Evolutionary conservation across 768 basidiomycete genomes (phyloP).

Genomic region (Lactarius pseudohatsudake): DNA sequence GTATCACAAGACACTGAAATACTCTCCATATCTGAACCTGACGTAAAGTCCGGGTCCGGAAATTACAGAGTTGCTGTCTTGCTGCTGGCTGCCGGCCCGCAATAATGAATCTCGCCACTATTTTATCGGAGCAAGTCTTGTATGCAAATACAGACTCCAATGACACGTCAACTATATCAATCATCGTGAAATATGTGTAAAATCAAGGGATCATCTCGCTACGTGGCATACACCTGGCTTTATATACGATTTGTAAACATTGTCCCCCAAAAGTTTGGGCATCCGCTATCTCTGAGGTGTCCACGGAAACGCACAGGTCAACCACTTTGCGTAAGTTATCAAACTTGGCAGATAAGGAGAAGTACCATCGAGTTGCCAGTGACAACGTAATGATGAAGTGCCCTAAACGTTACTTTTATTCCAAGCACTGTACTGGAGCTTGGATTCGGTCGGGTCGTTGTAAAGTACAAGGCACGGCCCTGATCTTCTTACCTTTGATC

Average conservation of each 20-base stretch:
- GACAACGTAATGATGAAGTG: neutral
- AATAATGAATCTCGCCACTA: neutral
- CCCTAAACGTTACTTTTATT: neutral
- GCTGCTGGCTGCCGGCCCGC: neutral
- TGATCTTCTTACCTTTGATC: neutral
- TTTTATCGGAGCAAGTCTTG: neutral
- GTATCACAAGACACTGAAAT: neutral
- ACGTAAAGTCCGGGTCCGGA: constrained; percentile 2
- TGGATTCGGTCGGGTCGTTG: neutral
- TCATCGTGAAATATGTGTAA: neutral
- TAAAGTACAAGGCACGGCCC: neutral
- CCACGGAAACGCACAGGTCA: neutral
- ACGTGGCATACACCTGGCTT: constrained; percentile 6
- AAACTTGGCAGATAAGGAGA: neutral
- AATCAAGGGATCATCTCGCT: neutral
- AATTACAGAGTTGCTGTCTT: neutral
- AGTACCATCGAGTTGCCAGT: neutral
- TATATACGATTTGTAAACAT: neutral
- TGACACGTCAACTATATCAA: too few relatives aligned
- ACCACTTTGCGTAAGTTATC: neutral
- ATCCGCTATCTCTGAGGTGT: neutral
- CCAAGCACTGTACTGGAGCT: neutral
- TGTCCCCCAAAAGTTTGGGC: neutral
- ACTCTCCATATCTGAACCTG: neutral
- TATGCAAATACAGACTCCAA: too few relatives aligned